These are phyloP conservation scores for Ophiostoma ulmi DNA, from an alignment of 2,329 filamentous ascomycete species.

Conservation along the genomic window DNA sequence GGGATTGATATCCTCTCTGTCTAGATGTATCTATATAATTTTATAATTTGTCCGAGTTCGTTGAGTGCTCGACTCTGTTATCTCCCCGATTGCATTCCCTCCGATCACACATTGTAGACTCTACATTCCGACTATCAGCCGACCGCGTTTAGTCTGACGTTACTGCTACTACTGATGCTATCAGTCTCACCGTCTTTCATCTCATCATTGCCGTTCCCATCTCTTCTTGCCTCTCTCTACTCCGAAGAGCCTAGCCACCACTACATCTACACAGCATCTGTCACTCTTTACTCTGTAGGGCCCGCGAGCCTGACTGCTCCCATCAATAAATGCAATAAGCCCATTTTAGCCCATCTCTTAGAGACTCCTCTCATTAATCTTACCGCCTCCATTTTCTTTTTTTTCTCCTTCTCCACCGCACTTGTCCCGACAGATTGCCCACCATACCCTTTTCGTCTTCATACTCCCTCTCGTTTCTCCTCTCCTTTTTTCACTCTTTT, in stretches of 20 bases:
- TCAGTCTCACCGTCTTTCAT: not conserved
- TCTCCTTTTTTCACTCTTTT: not conserved
- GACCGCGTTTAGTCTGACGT: not conserved
- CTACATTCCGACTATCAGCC: not conserved
- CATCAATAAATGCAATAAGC: not conserved
- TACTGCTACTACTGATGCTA: not conserved
- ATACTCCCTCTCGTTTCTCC: not conserved
- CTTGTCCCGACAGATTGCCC: not conserved
- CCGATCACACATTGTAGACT: not conserved
- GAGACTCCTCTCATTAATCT: not conserved
- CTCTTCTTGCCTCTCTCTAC: not conserved
- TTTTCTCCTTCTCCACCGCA: not conserved
- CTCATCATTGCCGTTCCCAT: not conserved
- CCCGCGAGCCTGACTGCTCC: not conserved
- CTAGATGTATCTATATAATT: not conserved
- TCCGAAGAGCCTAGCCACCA: not conserved
- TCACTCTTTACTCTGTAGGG: not conserved
- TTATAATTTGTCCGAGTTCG: not conserved
- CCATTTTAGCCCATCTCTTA: not conserved
- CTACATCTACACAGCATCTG: not conserved
- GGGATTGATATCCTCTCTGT: not conserved
- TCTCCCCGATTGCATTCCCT: not conserved
- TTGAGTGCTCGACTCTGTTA: not conserved
- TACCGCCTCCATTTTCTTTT: slow-evolving; percentile 2
- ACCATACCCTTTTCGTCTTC: not conserved